These are phyloP conservation scores for Aethionema arabicum DNA, from an alignment of 345 rosid genomes.

Conservation along the genomic window DNA sequence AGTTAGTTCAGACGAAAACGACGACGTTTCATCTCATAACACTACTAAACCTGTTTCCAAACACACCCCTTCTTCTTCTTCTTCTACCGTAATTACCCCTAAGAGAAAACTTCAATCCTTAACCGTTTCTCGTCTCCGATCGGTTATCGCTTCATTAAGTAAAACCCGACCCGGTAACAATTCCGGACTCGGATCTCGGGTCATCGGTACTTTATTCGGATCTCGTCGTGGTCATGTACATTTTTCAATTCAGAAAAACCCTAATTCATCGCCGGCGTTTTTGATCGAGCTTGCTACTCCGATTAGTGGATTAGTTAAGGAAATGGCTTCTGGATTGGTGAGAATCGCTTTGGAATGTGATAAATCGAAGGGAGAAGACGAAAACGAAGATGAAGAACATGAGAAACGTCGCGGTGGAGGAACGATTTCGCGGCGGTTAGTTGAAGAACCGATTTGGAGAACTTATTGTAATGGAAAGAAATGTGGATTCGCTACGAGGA, in stretches of 20 bases:
- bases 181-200: constrained; percentile 56
- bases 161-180: constrained; percentile 45
- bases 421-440: constrained; percentile 47
- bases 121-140: constrained; percentile 76
- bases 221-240: constrained; percentile 88
- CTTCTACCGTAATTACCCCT: constrained; percentile 35
- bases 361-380: constrained; percentile 47
- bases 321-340: constrained; percentile 97
- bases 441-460: constrained; percentile 90
- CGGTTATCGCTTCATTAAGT: constrained; percentile 59
- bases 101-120: constrained; percentile 69
- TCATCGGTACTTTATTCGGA: constrained; percentile 91
- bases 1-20: constrained; percentile 63
- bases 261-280: constrained; percentile 76
- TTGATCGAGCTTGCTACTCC: constrained; percentile 89
- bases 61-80: constrained; percentile 26
- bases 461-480: constrained; percentile 93
- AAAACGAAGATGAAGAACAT: background rate
- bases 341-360: constrained; percentile 93
- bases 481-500: constrained; percentile 77
- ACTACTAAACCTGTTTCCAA: constrained; percentile 28
- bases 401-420: constrained; percentile 23
- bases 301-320: constrained; percentile 75
- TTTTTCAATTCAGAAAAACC: constrained; percentile 84
- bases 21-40: constrained; percentile 36